Evolutionary conservation across 208 protist species (phyloP), one percentile per base, ranked within the genome.

Genomic region (Wallacemonas sp.): DNA sequence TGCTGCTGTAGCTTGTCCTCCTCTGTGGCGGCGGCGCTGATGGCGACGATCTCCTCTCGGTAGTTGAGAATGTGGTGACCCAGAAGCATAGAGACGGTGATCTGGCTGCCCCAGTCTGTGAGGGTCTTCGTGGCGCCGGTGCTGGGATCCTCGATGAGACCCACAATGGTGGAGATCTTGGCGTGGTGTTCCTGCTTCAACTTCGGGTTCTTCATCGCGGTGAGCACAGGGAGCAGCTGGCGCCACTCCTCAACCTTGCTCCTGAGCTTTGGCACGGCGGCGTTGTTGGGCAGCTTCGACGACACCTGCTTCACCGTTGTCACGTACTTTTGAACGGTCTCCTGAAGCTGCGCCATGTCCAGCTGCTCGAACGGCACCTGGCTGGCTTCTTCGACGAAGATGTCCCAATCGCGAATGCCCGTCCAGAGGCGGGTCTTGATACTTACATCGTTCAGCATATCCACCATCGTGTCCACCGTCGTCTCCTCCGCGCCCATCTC

Each of bases 1-100:
- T 97, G 86, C 67, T 97, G 88, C 79, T 98, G 95, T 75, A 99
- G 97, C 42, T 96, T 91, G 68, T 93, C 96, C 82, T 99, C 98
- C 76, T 98, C 95, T 9, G 89, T 96, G 26, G 98, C 98, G 21
- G 85, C 76, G 0, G 89, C 90, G 59, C 89, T 98, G 41, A 99
- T 91, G 58, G 93, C 92, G 21, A 90, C 47, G 38, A 99, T 94
- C 17, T 90, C 82, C 21, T 97, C 94, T 44, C 80, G 83, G 63
- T 90, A 90, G 26, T 89, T 78, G 27, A 95, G 66, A 8, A 99
- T 80, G 45, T 96, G 72, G 58, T 97, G 76, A 36, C 81, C 68
- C 14, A 98, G 72, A 4, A 98, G 87, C 75, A 97, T 84, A 17
- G 82, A 79, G 17, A 99, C 70, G 21, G 89, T 98, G 68, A 91